Evolutionary conservation across 768 basidiomycete species (phyloP).

Genomic region (Amanita brunnescens): DNA sequence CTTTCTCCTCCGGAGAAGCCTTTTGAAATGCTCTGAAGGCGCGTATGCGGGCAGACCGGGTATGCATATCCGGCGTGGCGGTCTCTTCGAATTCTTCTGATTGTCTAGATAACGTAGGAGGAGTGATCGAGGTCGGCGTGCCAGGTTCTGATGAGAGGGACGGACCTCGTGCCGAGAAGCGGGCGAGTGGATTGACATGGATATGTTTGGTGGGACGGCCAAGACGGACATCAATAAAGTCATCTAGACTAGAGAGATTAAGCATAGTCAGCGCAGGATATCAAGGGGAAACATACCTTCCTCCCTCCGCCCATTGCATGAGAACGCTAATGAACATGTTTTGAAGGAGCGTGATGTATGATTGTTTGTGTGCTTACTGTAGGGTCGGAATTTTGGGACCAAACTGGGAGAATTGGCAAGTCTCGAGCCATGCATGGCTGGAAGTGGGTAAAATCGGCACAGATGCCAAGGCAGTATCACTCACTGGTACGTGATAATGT

Average conservation of each 20-base stretch:
- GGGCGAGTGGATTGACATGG: conserved; percentile 31
- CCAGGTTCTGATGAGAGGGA: conserved; percentile 11
- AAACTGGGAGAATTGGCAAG: conserved; percentile 77
- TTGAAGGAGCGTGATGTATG: not conserved
- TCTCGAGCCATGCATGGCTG: conserved; percentile 87
- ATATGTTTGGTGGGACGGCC: conserved; percentile 50
- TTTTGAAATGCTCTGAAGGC: conserved; percentile 66
- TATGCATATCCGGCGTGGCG: conserved; percentile 27
- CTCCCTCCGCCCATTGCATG: conserved; percentile 93
- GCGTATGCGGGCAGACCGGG: conserved; percentile 64
- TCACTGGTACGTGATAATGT: conserved; percentile 89
- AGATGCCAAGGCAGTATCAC: conserved; percentile 7
- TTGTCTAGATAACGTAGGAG: conserved; percentile 14
- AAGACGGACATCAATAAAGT: conserved; percentile 74
- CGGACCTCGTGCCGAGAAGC: conserved; percentile 14
- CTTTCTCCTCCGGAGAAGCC: conserved; percentile 55
- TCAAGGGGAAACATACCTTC: conserved; percentile 34
- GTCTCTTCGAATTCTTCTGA: not conserved
- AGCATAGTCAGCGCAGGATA: not conserved
- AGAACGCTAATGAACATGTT: conserved; percentile 43
- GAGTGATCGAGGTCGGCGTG: conserved; percentile 15
- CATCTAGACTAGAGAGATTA: conserved; percentile 49
- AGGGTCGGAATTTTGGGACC: conserved; percentile 83
- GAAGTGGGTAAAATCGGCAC: not conserved
- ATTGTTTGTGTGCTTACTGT: conserved; percentile 43